Conservation (phyloP, 768 basidiomycete genomes). For the Russula sp. region DNA sequence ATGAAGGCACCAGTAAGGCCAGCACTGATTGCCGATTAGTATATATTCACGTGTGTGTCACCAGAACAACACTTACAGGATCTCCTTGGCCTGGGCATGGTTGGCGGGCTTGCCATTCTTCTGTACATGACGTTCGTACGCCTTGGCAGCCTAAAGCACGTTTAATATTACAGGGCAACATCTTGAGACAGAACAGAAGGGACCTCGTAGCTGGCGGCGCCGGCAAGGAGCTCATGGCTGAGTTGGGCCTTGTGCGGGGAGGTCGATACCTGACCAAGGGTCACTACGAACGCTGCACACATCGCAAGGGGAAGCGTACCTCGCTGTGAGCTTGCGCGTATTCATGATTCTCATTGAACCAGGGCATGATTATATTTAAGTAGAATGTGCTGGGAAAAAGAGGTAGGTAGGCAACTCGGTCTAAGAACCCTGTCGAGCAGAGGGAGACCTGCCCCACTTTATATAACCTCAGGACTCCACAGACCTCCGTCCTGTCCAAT, state of each 20-base stretch:
- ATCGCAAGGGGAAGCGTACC: neutral
- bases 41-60: neutral
- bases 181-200: no score
- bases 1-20: slow-evolving; percentile 51
- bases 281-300: neutral
- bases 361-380: slow-evolving; percentile 3
- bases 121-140: slow-evolving; percentile 50
- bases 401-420: neutral
- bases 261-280: neutral
- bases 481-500: neutral
- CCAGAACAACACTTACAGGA: slow-evolving; percentile 33
- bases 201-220: slow-evolving; percentile 60
- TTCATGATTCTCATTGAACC: neutral
- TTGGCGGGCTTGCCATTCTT: slow-evolving; percentile 43
- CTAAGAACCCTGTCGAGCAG: neutral
- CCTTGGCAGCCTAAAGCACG: slow-evolving; percentile 47
- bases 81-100: slow-evolving; percentile 55
- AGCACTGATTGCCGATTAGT: slow-evolving; percentile 36
- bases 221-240: slow-evolving; percentile 63
- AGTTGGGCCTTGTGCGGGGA: slow-evolving; percentile 46
- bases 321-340: neutral
- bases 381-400: neutral
- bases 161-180: neutral
- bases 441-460: neutral
- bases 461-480: slow-evolving; percentile 1